phyloP scores from a whole-genome alignment of 345 rosid species.

The Camelina laxa region DNA sequence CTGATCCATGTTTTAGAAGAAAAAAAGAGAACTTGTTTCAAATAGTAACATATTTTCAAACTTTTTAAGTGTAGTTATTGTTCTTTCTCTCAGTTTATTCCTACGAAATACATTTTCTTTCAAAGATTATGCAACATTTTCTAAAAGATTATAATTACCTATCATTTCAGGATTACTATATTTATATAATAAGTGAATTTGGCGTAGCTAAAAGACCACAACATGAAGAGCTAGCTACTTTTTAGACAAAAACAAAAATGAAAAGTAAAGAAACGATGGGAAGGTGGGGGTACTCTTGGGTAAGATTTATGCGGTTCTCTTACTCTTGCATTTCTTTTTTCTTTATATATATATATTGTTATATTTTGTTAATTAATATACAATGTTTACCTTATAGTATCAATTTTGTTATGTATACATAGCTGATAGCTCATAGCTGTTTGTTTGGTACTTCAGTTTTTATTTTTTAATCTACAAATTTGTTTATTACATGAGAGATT shows the following conservation, averaged over 20 bases:
- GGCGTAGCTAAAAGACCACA: slow-evolving; percentile 10
- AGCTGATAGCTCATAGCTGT: too few species aligned
- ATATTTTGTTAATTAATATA: neutral
- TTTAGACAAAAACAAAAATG: slow-evolving; percentile 4
- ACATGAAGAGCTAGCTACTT: slow-evolving; percentile 6
- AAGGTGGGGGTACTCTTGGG: slow-evolving; percentile 13
- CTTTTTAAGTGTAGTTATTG: too few species aligned
- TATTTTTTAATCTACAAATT: neutral
- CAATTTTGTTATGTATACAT: neutral
- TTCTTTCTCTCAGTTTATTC: too few species aligned
- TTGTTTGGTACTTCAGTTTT: neutral
- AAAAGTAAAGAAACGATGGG: slow-evolving; percentile 32
- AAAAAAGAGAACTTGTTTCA: too few species aligned
- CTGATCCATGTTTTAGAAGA: too few species aligned
- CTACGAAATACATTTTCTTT: too few species aligned
- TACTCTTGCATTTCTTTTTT: neutral
- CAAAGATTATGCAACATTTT: too few species aligned
- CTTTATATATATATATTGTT: neutral
- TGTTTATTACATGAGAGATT: slow-evolving; percentile 3
- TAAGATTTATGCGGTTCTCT: slow-evolving; percentile 33
- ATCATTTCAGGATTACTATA: too few species aligned
- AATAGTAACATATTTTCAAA: too few species aligned
- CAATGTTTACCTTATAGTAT: slow-evolving; percentile 8
- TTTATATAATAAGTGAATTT: slow-evolving; percentile 5
- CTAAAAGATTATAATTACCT: too few species aligned